These are phyloP conservation scores for Aspergillus coremiiformis DNA, from an alignment of 495 filamentous ascomycete species.

Conservation along the genomic window DNA sequence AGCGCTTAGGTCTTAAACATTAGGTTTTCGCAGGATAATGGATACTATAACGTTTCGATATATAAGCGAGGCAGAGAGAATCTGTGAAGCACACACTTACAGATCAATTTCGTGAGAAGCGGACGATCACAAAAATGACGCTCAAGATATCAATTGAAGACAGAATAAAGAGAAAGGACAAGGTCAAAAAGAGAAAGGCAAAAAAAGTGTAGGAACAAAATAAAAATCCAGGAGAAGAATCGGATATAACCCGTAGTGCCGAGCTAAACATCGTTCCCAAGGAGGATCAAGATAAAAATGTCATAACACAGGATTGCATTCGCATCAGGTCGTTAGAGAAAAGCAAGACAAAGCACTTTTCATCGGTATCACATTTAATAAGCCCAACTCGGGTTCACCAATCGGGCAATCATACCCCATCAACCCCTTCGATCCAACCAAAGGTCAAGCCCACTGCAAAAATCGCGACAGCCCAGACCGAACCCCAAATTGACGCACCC, in stretches of 20 bases:
- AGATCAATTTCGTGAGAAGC: not conserved
- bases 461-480: slow-evolving; percentile 59
- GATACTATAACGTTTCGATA: not conserved
- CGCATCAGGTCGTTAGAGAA: not conserved
- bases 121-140: not conserved
- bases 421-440: slow-evolving; percentile 51
- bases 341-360: not conserved
- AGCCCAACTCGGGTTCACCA: not conserved
- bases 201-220: not conserved
- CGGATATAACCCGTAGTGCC: not conserved
- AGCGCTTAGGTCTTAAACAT: not conserved
- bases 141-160: not conserved
- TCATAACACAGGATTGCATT: not conserved
- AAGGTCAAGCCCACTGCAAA: slow-evolving; percentile 51
- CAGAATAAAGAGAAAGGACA: not conserved
- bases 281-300: not conserved
- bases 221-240: not conserved
- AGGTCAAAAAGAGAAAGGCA: slow-evolving; percentile 5
- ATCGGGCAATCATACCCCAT: slow-evolving; percentile 27
- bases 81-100: not conserved
- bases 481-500: slow-evolving; percentile 63
- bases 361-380: not conserved
- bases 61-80: not conserved
- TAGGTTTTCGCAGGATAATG: not conserved
- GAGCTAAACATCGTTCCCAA: not conserved